Conservation (phyloP, 2,329 filamentous ascomycete genomes). For the Sphaerulina vaccinii region DNA sequence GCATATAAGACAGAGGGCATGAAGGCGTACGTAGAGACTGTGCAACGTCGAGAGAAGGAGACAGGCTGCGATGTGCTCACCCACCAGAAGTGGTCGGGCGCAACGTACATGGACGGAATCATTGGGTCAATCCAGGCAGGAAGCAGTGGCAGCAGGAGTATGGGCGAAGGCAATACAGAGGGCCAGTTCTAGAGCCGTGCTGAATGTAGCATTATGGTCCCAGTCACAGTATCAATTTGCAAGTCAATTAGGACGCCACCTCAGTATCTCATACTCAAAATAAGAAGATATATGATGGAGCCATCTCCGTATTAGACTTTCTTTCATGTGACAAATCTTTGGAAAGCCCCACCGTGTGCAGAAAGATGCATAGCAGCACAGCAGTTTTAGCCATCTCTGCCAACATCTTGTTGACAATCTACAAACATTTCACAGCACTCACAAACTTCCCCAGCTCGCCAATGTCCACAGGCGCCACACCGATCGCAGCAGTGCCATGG, state of each 20-base stretch:
- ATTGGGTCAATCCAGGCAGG: constrained; percentile 87
- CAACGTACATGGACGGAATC: constrained; percentile 80
- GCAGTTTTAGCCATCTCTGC: too few relatives aligned
- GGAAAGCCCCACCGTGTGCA: too few relatives aligned
- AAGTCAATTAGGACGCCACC: too few relatives aligned
- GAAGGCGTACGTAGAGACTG: constrained; percentile 93
- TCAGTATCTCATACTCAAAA: too few relatives aligned
- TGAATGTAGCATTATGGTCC: neutral
- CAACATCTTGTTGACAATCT: too few relatives aligned
- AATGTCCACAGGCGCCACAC: neutral
- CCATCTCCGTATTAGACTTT: too few relatives aligned
- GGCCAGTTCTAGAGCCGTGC: constrained; percentile 40
- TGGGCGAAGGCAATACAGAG: constrained; percentile 94
- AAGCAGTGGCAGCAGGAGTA: constrained; percentile 83
- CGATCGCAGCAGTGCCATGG: constrained; percentile 15
- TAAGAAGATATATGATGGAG: too few relatives aligned
- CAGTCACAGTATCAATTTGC: too few relatives aligned
- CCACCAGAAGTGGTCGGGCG: constrained; percentile 84
- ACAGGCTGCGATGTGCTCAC: constrained; percentile 88
- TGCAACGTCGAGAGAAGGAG: constrained; percentile 88
- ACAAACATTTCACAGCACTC: too few relatives aligned
- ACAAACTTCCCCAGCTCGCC: too few relatives aligned
- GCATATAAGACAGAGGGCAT: constrained; percentile 89
- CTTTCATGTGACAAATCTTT: too few relatives aligned
- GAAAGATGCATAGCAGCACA: too few relatives aligned